Evolutionary conservation across 2,329 filamentous ascomycete species (phyloP), one percentile per base, ranked within the genome.

Genomic region (Botryotinia globosa): DNA sequence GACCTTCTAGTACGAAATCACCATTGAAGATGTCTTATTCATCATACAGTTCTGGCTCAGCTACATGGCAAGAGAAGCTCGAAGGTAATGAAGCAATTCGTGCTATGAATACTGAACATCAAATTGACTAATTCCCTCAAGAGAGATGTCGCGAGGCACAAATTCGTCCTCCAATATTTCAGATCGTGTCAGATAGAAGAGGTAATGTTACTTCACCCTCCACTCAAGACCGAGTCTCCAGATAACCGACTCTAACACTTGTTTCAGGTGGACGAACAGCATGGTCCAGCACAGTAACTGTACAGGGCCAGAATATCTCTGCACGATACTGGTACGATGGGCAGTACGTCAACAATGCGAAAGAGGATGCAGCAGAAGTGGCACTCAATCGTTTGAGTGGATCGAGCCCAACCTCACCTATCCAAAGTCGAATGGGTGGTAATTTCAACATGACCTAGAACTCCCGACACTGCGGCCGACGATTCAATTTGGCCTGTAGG

Each of bases 291-390:
- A 87, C 87, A 73, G 93, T 97, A 73, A 89, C 86, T n/a, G 87
- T 97, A 73, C 85, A 88, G 77, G 90, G 90, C 71, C 83, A 86
- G 68, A 86, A 84, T 64, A 87, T 93, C 78, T 81, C 86, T n/a
- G 94, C 94, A 64, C 89, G 93, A 75, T 97, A 90, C 83, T 97
- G 93, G 93, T 97, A 97, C 83, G 94, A 97, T 82, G 94, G 94
- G 74, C 90, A 93, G 81, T 94, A 93, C 80, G 86, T 95, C 82
- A 89, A 94, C 85, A 97, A 97, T 80, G 94, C 94, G 73, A 91
- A 89, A 83, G 94, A 97, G 82, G 94, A 97, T 81, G 94, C 93
- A n/a, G 94, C 94, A 76, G 93, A 97, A 83, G 87, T 92, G 74
- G 94, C 94, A 39, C 82, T 92, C 74, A 87, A 85, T 79, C 87